Percentiles rank a stretch among this genome's conserved stretches.
Evolutionary conservation across 106 monocot species (phyloP).

Genomic region (Dioscorea alata): DNA sequence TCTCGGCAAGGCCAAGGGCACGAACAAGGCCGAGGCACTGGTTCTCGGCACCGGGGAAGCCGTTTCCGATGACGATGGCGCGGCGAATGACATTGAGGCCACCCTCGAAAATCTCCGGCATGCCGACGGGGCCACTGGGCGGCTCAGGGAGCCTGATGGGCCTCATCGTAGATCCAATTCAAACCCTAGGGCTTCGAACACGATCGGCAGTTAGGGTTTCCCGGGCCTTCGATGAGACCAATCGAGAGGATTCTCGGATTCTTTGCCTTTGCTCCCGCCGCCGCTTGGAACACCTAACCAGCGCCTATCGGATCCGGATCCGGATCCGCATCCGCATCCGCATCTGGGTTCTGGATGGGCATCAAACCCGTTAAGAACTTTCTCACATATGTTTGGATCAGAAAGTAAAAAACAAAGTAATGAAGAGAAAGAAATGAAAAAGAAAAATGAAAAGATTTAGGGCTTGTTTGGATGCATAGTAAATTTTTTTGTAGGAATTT

Average conservation of each 20-base stretch:
- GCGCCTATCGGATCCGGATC: neutral
- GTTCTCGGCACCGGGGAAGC: constrained; percentile 82
- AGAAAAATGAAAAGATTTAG: no score
- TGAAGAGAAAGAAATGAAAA: no score
- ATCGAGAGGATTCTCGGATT: neutral
- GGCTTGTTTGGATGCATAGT: no score
- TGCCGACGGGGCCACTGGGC: constrained; percentile 39
- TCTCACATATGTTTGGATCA: no score
- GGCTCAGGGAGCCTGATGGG: constrained; percentile 91
- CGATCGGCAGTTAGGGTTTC: neutral
- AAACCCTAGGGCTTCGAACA: neutral
- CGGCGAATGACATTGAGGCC: constrained; percentile 71
- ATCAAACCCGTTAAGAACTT: no score
- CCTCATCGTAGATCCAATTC: constrained; percentile 37
- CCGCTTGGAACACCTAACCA: neutral
- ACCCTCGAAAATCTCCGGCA: constrained; percentile 91
- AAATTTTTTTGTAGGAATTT: no score
- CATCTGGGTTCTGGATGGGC: no score
- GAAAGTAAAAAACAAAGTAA: no score
- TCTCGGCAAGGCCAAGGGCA: constrained; percentile 78
- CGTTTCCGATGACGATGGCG: constrained; percentile 91
- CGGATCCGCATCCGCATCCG: neutral
- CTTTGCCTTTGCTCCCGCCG: neutral
- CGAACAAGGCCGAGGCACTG: constrained; percentile 89
- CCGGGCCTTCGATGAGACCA: neutral